Base-by-base conservation (phyloP, 345 rosid species). In the Brassica nigra region DNA sequence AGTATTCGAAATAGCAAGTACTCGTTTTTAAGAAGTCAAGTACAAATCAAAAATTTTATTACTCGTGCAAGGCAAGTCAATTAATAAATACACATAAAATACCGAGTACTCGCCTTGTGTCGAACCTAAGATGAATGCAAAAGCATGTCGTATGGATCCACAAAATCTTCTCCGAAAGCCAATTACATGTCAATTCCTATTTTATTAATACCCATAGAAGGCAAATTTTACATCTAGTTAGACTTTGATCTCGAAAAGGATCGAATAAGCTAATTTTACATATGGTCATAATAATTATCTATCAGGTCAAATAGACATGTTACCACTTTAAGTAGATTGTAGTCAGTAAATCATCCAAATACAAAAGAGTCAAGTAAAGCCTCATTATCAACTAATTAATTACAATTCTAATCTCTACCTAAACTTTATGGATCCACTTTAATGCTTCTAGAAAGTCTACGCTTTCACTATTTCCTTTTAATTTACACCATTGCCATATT, bases 311-410 rank as follows among this genome's bases (percentile, higher is more conserved):
- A 71, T 57, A 34, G 28, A 65, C 49, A 71, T 59, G n/a, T 14
- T 37, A 20, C 23, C 55, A 58, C n/a, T 71, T 71, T 12, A 12
- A 57, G 47, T 71, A 61, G 57, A 70, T 27, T 61, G 15, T 14
- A 72, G 47, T 39, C 62, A 74, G 47, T 62, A 49, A 62, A 62
- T 73, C 66, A 71, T 3, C 37, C 5, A 14, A 47, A 36, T 57
- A 55, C 66, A 54, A 66, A 66, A 54, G 78, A 65, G 36, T 75
- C 55, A 8, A 55, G 79, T 76, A 28, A 15, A 0, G 68, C 20
- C 20, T 76, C 73, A 76, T 28, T 76, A 30, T 67, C 79, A 71
- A 34, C 4, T 57, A 37, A 66, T 37, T 57, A 75, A 66, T 76
- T 4, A 75, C 36, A 16, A 31, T 3, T 33, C 23, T 20, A 34